Percentiles rank a stretch among this genome's conserved stretches.
Conservation (phyloP, 768 basidiomycete genomes). For the Mycena chlorophos region DNA sequence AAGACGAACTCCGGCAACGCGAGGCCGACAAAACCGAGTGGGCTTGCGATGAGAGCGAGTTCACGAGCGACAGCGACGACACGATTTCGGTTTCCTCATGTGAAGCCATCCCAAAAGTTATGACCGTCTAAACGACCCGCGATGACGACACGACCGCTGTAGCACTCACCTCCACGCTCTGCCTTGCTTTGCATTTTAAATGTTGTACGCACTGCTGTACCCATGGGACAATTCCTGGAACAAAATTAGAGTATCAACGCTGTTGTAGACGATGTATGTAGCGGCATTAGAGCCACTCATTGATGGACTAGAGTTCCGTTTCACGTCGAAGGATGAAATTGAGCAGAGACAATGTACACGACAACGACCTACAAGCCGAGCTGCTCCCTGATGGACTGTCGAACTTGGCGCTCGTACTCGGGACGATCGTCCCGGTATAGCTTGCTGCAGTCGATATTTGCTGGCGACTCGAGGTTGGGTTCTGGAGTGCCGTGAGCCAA, state of each 20-base stretch:
- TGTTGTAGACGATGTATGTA: no score
- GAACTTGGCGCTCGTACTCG: conserved; percentile 87
- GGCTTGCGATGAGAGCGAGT: neutral
- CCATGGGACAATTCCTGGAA: neutral
- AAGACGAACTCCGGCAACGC: neutral
- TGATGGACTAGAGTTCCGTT: no score
- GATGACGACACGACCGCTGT: no score
- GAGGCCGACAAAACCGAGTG: neutral
- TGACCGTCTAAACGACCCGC: no score
- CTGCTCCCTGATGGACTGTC: conserved; percentile 81
- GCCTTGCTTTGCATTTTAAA: no score
- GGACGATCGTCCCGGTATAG: conserved; percentile 85
- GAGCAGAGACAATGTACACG: neutral
- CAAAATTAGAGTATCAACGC: neutral
- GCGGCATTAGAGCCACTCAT: no score
- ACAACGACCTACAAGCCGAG: conserved; percentile 60
- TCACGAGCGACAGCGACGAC: conserved; percentile 3
- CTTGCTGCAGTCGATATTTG: conserved; percentile 97
- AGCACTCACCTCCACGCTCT: no score
- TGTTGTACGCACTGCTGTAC: no score
- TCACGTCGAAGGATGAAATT: no score
- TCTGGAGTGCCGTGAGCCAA: conserved; percentile 44
- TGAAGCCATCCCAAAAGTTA: no score
- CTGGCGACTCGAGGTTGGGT: conserved; percentile 96
- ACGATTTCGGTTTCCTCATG: no score